Conservation (phyloP, 495 filamentous ascomycete species). For the Penicillium lividum region DNA sequence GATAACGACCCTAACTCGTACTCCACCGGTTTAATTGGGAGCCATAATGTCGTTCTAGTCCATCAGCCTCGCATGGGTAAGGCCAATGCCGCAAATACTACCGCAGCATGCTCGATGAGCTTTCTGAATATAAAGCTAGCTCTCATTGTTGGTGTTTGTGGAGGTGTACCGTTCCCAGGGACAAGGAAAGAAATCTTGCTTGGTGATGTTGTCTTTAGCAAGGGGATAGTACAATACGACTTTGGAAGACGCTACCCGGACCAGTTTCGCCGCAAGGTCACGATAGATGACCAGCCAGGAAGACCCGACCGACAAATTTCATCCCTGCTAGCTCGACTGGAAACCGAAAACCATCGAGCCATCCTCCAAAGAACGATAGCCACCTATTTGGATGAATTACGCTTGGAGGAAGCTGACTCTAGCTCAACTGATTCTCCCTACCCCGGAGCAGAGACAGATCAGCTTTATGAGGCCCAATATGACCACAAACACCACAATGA, state of each 20-base stretch:
- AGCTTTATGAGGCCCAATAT: too few relatives aligned
- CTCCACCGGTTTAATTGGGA: background rate
- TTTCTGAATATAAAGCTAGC: background rate
- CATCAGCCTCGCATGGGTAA: background rate
- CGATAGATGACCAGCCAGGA: background rate
- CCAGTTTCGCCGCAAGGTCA: background rate
- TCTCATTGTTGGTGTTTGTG: conserved; percentile 3
- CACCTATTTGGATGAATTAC: too few relatives aligned
- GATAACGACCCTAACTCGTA: background rate
- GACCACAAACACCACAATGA: too few relatives aligned
- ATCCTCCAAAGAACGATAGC: too few relatives aligned
- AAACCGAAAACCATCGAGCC: too few relatives aligned
- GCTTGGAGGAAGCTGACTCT: too few relatives aligned
- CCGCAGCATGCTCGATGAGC: background rate
- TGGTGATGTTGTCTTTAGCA: background rate
- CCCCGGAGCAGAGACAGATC: too few relatives aligned
- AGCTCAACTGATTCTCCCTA: too few relatives aligned
- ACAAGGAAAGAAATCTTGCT: background rate
- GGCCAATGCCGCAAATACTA: background rate
- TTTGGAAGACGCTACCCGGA: background rate
- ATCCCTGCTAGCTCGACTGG: background rate
- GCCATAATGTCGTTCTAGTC: background rate
- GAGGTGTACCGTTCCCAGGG: background rate
- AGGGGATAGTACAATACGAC: background rate
- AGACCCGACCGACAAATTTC: background rate